Evolutionary conservation across 2,329 filamentous ascomycete genomes (phyloP).

Genomic region (Sphaerostilbella broomeana): DNA sequence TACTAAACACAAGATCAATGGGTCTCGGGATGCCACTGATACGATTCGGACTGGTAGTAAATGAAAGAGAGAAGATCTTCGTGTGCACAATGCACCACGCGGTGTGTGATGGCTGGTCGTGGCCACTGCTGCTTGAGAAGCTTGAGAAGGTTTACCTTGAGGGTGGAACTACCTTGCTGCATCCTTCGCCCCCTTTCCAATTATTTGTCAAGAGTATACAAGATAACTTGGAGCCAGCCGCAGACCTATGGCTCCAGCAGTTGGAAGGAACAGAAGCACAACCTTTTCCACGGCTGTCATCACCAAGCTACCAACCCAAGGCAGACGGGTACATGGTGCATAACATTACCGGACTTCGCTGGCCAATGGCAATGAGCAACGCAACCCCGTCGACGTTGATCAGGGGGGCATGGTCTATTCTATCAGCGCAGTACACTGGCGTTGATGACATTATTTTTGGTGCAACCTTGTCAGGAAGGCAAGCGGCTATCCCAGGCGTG

Average conservation of each 20-base stretch:
- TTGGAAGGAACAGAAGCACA: slow-evolving; percentile 6
- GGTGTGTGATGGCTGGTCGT: slow-evolving; percentile 7
- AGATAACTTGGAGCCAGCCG: slow-evolving; percentile 1
- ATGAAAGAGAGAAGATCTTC: neutral
- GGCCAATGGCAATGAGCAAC: slow-evolving; percentile 2
- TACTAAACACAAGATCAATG: no score
- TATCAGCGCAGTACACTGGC: slow-evolving; percentile 30
- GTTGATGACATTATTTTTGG: slow-evolving; percentile 26
- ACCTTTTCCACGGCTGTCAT: slow-evolving; percentile 5
- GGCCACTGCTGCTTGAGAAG: slow-evolving; percentile 6
- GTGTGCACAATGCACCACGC: slow-evolving; percentile 8
- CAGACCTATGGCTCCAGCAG: slow-evolving; percentile 5
- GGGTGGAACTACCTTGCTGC: neutral
- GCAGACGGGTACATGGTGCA: slow-evolving; percentile 3
- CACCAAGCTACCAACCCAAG: slow-evolving; percentile 4
- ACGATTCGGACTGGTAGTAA: slow-evolving; percentile 5
- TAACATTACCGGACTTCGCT: slow-evolving; percentile 1
- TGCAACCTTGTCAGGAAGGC: slow-evolving; percentile 16
- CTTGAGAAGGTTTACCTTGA: slow-evolving; percentile 3
- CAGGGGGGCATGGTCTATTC: slow-evolving; percentile 22
- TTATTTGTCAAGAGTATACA: slow-evolving; percentile 2
- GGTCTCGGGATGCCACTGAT: slow-evolving; percentile 3
- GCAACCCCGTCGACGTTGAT: slow-evolving; percentile 10
- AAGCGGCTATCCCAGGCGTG: slow-evolving; percentile 8
- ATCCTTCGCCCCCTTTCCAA: slow-evolving; percentile 3